Evolutionary conservation across 306 rosid species (phyloP), one percentile per base, ranked within the genome.

Genomic region (Prunus mira): DNA sequence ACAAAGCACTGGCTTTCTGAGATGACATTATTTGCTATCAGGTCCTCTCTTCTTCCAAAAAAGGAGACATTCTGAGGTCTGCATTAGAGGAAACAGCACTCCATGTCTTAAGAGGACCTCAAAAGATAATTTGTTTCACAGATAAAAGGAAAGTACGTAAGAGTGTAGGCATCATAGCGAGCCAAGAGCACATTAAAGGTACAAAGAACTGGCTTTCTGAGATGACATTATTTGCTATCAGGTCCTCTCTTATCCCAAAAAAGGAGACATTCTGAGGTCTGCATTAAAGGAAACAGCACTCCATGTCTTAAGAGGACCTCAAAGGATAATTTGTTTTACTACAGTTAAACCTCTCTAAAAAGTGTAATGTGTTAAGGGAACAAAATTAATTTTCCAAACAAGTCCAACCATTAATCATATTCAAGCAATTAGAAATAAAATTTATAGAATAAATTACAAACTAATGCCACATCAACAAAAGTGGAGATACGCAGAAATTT

Each of bases 1-100:
- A 62, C 43, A 62, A 14, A 62, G n/a, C 67, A 28, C 67, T 62
- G 45, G 67, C 67, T 62, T 62, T 62, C 67, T 62, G 67, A 62
- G 20, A 62, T 62, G n/a, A 10, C 43, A 30, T 30, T 64, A 30
- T 34, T 65, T 11, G 27, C 10, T 65, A 63, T 63, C 14, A 63
- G 67, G 24, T 34, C 67, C 67, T 63, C 46, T 30, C 19, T 63
- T 63, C 0, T 12, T 7, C n/a, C 13, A 65, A 65, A 18, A 65
- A 38, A 34, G 17, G 24, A 65, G 69, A 65, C 69, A 65, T 3
- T 9, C 47, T 34, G 49, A 65, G 69, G 49, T 9, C 25, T 34
- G 49, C 15, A 20, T 19, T 65, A 8, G 49, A 34, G 7, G 17
- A 65, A 65, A 32, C 69, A 65, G 49, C 50, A 65, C 69, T 34